phyloP scores from a whole-genome alignment of 2,329 filamentous ascomycete species.

The Penicillium sp. region DNA sequence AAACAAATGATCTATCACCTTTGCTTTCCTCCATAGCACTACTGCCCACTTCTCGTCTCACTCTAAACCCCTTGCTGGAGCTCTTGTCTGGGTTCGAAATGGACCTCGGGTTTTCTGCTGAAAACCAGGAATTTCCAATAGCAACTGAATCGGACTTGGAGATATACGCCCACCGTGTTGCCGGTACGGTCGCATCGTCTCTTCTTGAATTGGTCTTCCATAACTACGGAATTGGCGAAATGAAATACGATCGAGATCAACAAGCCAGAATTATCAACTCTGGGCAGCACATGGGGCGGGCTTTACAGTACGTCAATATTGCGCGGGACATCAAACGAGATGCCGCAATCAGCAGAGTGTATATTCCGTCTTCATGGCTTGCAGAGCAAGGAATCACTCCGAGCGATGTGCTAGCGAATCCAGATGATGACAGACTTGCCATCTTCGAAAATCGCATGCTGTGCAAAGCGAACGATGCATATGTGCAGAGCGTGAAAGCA shows the following conservation, averaged over 20 bases:
- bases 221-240: conserved; percentile 37
- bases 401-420: conserved; percentile 6
- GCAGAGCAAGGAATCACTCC: conserved; percentile 52
- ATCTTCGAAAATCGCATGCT: neutral
- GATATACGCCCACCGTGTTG: conserved; percentile 66
- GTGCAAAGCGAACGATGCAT: conserved; percentile 30
- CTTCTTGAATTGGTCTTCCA: conserved; percentile 67
- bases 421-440: neutral
- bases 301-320: conserved; percentile 77
- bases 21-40: neutral
- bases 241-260: conserved; percentile 27
- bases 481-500: conserved; percentile 54
- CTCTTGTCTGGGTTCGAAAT: neutral
- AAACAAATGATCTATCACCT: conserved; percentile 29
- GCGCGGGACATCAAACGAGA: conserved; percentile 71
- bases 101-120: conserved; percentile 45
- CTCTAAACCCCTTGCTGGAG: neutral
- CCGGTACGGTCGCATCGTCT: conserved; percentile 69
- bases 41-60: neutral
- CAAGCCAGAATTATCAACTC: conserved; percentile 34
- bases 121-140: conserved; percentile 54
- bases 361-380: conserved; percentile 67
- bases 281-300: conserved; percentile 61
- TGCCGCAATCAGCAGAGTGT: conserved; percentile 65
- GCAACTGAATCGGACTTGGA: conserved; percentile 59